phyloP scores from a whole-genome alignment of 495 filamentous ascomycete genomes.

The Elaphomyces granulatus region DNA sequence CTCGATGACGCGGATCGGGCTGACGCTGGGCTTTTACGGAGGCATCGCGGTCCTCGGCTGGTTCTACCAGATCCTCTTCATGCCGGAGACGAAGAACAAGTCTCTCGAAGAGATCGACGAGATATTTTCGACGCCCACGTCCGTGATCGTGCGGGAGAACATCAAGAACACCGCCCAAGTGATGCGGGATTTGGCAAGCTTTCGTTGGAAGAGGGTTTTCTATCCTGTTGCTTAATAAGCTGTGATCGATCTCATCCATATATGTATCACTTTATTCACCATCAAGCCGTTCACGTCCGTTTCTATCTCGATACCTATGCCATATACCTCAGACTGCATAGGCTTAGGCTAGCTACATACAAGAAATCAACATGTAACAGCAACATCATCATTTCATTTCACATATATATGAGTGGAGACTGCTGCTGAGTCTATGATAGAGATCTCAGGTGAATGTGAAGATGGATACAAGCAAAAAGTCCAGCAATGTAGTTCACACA shows the following conservation, averaged over 20 bases:
- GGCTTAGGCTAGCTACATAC: no score
- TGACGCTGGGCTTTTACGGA: constrained; percentile 46
- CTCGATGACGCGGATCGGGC: constrained; percentile 40
- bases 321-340: no score
- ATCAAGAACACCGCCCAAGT: constrained; percentile 24
- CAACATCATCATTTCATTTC: no score
- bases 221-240: constrained; percentile 7
- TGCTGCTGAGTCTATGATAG: no score
- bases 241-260: not conserved
- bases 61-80: constrained; percentile 46
- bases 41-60: constrained; percentile 43
- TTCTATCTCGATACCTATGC: no score
- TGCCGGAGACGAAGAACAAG: constrained; percentile 50
- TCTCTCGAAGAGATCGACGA: constrained; percentile 48
- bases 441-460: no score
- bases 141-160: constrained; percentile 39
- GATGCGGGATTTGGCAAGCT: constrained; percentile 17
- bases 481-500: no score
- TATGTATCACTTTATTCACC: no score
- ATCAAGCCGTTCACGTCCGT: no score
- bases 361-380: no score
- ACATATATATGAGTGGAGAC: no score
- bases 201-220: constrained; percentile 25
- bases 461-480: no score
- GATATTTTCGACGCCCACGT: constrained; percentile 40